These are phyloP conservation scores for Durusdinium trenchii DNA, from an alignment of 73 alveolate genomes.

Conservation along the genomic window DNA sequence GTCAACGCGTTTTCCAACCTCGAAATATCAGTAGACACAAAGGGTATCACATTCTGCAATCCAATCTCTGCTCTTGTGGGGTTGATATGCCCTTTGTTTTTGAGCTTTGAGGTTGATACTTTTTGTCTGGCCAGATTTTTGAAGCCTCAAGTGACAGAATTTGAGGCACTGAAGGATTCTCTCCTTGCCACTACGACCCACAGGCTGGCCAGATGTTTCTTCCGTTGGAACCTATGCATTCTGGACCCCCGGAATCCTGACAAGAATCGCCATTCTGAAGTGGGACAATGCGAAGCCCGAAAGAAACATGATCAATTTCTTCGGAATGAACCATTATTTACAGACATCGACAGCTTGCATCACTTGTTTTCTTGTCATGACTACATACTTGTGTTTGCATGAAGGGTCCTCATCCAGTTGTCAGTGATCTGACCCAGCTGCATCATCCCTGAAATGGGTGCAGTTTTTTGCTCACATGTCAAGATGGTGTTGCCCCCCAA, in stretches of 20 bases:
- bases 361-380: too few species aligned
- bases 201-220: slow-evolving; percentile 33
- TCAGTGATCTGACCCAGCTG: too few species aligned
- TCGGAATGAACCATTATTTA: not conserved
- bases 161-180: slow-evolving; percentile 73
- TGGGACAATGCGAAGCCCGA: not conserved
- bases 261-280: not conserved
- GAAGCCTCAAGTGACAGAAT: too few species aligned
- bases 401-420: not conserved
- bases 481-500: not conserved
- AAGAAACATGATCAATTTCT: not conserved
- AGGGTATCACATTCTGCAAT: too few species aligned
- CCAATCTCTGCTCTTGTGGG: too few species aligned
- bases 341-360: not conserved
- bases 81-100: too few species aligned
- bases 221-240: too few species aligned
- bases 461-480: not conserved
- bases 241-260: not conserved
- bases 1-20: too few species aligned
- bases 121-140: too few species aligned
- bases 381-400: not conserved
- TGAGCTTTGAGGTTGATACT: too few species aligned
- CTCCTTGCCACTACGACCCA: slow-evolving; percentile 92
- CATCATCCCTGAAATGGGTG: too few species aligned
- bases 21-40: too few species aligned